Evolutionary conservation across 495 filamentous ascomycete genomes (phyloP).

Genomic region (Penicillium manginii): DNA sequence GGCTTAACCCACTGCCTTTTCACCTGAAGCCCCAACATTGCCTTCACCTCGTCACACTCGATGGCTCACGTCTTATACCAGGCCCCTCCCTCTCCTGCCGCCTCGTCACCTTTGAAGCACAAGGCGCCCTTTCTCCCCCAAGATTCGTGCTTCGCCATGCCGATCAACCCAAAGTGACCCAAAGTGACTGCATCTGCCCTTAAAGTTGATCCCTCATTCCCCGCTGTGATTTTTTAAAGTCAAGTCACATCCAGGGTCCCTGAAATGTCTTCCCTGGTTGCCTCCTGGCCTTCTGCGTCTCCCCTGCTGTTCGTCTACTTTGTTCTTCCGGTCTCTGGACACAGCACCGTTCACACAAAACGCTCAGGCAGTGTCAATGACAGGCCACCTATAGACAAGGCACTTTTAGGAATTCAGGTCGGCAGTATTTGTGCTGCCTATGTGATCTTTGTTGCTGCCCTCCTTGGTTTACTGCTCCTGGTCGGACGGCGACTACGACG

Average conservation of each 20-base stretch:
- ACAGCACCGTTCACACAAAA: slow-evolving; percentile 8
- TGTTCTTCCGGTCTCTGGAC: slow-evolving; percentile 16
- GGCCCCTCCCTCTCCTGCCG: slow-evolving; percentile 27
- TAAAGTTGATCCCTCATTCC: slow-evolving; percentile 23
- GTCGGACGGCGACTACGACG: slow-evolving; percentile 63
- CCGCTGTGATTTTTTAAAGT: slow-evolving; percentile 14
- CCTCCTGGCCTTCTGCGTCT: slow-evolving; percentile 16
- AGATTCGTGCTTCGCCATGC: slow-evolving; percentile 30
- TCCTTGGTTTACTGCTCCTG: slow-evolving; percentile 67
- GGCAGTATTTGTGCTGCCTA: slow-evolving; percentile 81
- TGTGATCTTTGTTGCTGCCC: slow-evolving; percentile 69
- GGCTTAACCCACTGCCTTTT: slow-evolving; percentile 11
- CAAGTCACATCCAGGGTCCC: slow-evolving; percentile 18
- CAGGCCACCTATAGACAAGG: slow-evolving; percentile 45
- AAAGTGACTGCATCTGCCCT: slow-evolving; percentile 21
- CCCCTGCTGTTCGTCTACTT: slow-evolving; percentile 18
- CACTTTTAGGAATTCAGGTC: slow-evolving; percentile 72
- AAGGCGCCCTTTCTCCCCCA: slow-evolving; percentile 21
- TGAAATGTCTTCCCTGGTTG: slow-evolving; percentile 24
- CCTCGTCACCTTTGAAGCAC: slow-evolving; percentile 29
- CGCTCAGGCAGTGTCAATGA: slow-evolving; percentile 16
- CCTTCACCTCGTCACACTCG: slow-evolving; percentile 39
- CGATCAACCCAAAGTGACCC: slow-evolving; percentile 22
- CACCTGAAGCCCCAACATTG: slow-evolving; percentile 18
- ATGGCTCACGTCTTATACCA: slow-evolving; percentile 31